Percentiles rank a stretch among this genome's conserved stretches.
Conservation (phyloP, 169 alveolate species). For the Pseudocohnilembus persalinus region DNA sequence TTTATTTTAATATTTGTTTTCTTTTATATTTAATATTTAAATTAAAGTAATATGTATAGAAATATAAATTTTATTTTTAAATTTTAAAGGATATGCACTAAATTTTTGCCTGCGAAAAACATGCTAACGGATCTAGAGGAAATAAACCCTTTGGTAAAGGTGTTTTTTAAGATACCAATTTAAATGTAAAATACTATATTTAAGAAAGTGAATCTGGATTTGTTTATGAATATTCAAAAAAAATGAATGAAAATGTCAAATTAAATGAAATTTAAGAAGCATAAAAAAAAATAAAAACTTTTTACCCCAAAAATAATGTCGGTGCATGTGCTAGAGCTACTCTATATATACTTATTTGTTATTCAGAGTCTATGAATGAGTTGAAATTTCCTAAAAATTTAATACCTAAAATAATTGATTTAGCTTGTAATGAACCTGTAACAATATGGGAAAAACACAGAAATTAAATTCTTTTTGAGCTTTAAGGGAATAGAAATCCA, state of each 20-base stretch:
- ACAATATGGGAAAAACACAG: background rate
- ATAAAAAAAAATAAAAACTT: background rate
- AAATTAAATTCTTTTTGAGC: too few species aligned
- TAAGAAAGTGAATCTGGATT: background rate
- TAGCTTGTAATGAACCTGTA: background rate
- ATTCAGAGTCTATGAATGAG: background rate
- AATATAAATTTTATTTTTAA: too few species aligned
- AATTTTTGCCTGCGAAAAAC: background rate
- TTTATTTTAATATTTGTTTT: too few species aligned
- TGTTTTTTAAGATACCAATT: background rate
- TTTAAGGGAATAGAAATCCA: background rate
- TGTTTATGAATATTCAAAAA: background rate
- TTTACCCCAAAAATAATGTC: background rate
- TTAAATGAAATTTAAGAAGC: too few species aligned
- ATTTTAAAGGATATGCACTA: background rate
- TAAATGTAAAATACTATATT: too few species aligned
- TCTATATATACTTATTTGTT: background rate
- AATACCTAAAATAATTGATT: background rate
- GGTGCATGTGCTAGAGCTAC: background rate
- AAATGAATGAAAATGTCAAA: background rate
- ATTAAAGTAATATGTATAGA: too few species aligned
- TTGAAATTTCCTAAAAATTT: background rate
- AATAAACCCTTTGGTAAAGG: background rate
- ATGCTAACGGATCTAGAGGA: background rate
- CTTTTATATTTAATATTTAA: too few species aligned